Evolutionary conservation across 1,284 basidiomycete genomes (phyloP), one percentile per base, ranked within the genome.

Genomic region (Tylopilus sp.): DNA sequence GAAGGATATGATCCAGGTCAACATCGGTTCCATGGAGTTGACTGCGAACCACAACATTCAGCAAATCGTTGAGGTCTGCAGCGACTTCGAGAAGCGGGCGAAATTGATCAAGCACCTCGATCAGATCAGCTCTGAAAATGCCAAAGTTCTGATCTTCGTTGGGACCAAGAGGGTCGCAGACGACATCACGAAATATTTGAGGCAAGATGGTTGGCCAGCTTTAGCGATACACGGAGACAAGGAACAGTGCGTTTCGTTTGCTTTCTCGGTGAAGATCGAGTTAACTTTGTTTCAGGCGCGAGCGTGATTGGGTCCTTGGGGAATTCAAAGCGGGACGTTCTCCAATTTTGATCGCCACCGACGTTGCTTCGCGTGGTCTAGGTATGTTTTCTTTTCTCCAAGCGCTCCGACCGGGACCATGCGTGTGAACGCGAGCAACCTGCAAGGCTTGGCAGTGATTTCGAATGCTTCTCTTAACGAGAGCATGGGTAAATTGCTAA

Each of bases 221-320:
- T 78, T 99, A 44, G 96, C 96, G 54, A 99, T 99, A 63, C 96
- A 99, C 71, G 96, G 96, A 67, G 96, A 99, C 77, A 97, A 97
- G 74, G 89, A 92, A 74, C 90, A 96, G 89, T 88, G 69, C 64
- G 86, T 83, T 44, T 0, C 41, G 28, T 46, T 41, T 37, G 12
- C 37, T 34, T 38, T 43, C 40, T 51, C 31, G 55, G 37, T 41
- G 51, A 54, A 3, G 52, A 52, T 47, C 6, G 48, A 21, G 49
- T 55, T 51, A 44, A 65, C 48, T 53, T 54, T 55, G n/a, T 44
- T 58, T 23, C 41, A 95, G 92, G 66, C 92, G 93, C 59, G 94
- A 97, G 74, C 93, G 96, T 77, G 96, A 99, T 70, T 99, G 97
- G 96, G 96, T 99, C 42, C 77, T 99, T 45, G 79, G 87, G 69